Evolutionary conservation across 2,329 filamentous ascomycete species (phyloP).

Genomic region (Diaporthe sp.): DNA sequence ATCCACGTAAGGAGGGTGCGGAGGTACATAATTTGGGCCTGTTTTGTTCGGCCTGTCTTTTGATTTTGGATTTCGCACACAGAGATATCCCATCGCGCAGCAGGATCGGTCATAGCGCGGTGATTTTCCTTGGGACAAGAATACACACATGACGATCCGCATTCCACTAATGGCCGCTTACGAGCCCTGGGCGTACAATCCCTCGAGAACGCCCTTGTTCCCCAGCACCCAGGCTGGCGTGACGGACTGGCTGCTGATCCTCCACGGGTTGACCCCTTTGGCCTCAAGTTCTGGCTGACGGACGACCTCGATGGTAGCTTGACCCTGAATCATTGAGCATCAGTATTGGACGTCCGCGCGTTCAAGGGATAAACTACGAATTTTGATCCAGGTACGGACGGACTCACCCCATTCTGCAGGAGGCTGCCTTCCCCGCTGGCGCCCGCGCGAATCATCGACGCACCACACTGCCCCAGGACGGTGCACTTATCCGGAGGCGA

Average conservation of each 20-base stretch:
- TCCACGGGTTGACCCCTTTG: slow-evolving; percentile 44
- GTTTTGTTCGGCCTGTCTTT: neutral
- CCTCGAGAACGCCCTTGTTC: slow-evolving; percentile 36
- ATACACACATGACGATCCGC: neutral
- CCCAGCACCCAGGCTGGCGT: slow-evolving; percentile 41
- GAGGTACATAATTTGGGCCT: neutral
- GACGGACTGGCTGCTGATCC: slow-evolving; percentile 41
- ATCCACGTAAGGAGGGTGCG: slow-evolving; percentile 11
- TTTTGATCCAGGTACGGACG: no score
- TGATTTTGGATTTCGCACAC: slow-evolving; percentile 20
- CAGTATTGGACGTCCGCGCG: neutral
- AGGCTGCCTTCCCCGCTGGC: slow-evolving; percentile 38
- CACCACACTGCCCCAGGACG: slow-evolving; percentile 39
- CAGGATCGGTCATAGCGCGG: slow-evolving; percentile 4
- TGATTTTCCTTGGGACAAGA: neutral
- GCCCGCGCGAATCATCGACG: slow-evolving; percentile 38
- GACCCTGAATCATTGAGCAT: slow-evolving; percentile 36
- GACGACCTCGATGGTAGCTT: slow-evolving; percentile 41
- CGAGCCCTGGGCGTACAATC: neutral
- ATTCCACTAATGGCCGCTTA: neutral
- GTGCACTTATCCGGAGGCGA: slow-evolving; percentile 38
- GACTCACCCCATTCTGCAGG: slow-evolving; percentile 44
- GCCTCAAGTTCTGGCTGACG: slow-evolving; percentile 41
- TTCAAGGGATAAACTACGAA: neutral
- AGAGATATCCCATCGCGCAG: slow-evolving; percentile 32